Conservation (phyloP, 1,284 basidiomycete species). For the Golubevia pallescens region DNA sequence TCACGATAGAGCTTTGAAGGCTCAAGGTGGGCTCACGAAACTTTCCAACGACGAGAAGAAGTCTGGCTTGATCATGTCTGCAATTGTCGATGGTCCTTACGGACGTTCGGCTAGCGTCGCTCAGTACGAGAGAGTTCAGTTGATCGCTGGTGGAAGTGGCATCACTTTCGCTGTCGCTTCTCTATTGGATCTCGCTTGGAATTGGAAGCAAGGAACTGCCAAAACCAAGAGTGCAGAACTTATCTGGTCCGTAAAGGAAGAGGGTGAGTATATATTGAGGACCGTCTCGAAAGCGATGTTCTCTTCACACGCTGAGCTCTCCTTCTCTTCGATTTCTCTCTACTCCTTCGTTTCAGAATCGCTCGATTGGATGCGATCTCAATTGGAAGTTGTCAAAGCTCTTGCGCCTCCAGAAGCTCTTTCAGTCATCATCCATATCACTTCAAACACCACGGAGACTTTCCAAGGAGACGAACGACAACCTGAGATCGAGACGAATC, state of each 20-base stretch:
- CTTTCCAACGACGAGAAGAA: not conserved
- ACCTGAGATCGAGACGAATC: no score
- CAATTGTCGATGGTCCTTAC: conserved; percentile 45
- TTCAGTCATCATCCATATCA: conserved; percentile 22
- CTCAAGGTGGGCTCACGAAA: not conserved
- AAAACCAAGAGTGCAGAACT: conserved; percentile 14
- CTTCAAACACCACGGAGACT: not conserved
- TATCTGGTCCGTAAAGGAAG: conserved; percentile 21
- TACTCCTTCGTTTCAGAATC: conserved; percentile 7
- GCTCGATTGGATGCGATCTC: conserved; percentile 15
- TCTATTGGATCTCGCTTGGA: conserved; percentile 29
- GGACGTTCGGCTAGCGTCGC: conserved; percentile 22
- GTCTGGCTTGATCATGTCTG: conserved; percentile 9
- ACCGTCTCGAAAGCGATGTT: no score
- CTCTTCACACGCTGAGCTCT: no score
- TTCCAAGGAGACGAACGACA: no score
- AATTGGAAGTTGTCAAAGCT: conserved; percentile 14
- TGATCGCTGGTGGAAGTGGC: conserved; percentile 40
- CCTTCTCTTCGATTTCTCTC: no score
- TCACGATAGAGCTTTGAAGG: conserved; percentile 1
- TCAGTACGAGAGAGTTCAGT: conserved; percentile 17
- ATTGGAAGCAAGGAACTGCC: conserved; percentile 20
- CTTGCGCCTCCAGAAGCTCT: conserved; percentile 18
- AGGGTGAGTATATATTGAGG: no score
- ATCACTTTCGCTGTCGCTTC: conserved; percentile 36